Percentiles rank a stretch among this genome's conserved stretches.
Conservation (phyloP, 129 eudicot species). For the Glebionis coronaria region DNA sequence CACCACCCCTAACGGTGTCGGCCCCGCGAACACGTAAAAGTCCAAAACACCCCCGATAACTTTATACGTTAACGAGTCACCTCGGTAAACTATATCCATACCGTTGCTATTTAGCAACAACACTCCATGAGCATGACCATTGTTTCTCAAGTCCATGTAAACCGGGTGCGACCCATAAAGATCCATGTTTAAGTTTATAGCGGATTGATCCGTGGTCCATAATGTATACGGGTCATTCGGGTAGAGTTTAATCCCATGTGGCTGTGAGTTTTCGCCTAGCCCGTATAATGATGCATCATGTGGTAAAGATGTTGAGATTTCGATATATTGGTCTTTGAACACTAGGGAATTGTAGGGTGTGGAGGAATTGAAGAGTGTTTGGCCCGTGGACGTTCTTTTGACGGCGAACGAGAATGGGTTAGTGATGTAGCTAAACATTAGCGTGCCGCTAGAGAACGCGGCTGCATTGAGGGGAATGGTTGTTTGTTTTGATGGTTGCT, state of each 20-base stretch:
- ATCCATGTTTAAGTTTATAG: conserved; percentile 82
- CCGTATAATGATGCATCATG: conserved; percentile 88
- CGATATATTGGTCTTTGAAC: conserved; percentile 89
- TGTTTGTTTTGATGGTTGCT: conserved; percentile 30
- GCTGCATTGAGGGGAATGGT: conserved; percentile 35
- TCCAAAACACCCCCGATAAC: conserved; percentile 98
- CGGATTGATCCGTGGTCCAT: conserved; percentile 78
- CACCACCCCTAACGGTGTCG: conserved; percentile 73
- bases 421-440: conserved; percentile 64
- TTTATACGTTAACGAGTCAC: conserved; percentile 81
- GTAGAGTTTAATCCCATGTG: conserved; percentile 79
- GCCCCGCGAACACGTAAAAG: conserved; percentile 95
- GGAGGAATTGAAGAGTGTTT: conserved; percentile 71
- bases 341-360: conserved; percentile 47
- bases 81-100: conserved; percentile 95
- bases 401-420: conserved; percentile 89
- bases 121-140: conserved; percentile 72
- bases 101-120: conserved; percentile 89
- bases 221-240: conserved; percentile 93
- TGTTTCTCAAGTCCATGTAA: conserved; percentile 92
- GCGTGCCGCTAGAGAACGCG: conserved; percentile 43
- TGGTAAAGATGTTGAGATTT: conserved; percentile 78
- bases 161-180: conserved; percentile 95
- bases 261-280: conserved; percentile 88
- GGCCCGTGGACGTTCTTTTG: conserved; percentile 64